phyloP scores from a whole-genome alignment of 768 basidiomycete genomes.

The Boletus edulis region DNA sequence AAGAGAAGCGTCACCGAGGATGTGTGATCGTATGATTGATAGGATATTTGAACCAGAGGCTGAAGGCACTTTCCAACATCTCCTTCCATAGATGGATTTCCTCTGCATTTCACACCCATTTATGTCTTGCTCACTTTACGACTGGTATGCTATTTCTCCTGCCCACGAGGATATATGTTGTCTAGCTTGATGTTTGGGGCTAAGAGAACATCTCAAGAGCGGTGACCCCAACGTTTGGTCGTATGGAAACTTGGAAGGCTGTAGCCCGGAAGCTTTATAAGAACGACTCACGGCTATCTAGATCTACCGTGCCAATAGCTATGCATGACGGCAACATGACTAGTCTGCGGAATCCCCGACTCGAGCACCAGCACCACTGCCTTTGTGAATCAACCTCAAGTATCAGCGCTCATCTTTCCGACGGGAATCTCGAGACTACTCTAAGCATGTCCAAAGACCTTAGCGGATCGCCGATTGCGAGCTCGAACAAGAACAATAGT shows the following conservation, averaged over 20 bases:
- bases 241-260: too few relatives aligned
- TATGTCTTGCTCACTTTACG: conserved; percentile 69
- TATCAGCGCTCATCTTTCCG: neutral
- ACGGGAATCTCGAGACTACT: neutral
- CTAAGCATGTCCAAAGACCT: conserved; percentile 41
- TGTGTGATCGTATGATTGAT: conserved; percentile 73
- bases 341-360: too few relatives aligned
- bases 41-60: conserved; percentile 19
- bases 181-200: conserved; percentile 21
- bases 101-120: conserved; percentile 56
- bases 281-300: too few relatives aligned
- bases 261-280: too few relatives aligned
- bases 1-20: conserved; percentile 41
- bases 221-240: too few relatives aligned
- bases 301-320: too few relatives aligned
- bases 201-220: too few relatives aligned
- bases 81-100: conserved; percentile 33
- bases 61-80: conserved; percentile 18
- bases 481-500: neutral
- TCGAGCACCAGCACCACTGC: too few relatives aligned
- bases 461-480: conserved; percentile 2
- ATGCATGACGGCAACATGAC: too few relatives aligned
- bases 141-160: conserved; percentile 46
- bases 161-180: conserved; percentile 42
- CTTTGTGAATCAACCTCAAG: too few relatives aligned